Evolutionary conservation across 495 filamentous ascomycete genomes (phyloP), one percentile per base, ranked within the genome.

Genomic region (Zalerion maritima): DNA sequence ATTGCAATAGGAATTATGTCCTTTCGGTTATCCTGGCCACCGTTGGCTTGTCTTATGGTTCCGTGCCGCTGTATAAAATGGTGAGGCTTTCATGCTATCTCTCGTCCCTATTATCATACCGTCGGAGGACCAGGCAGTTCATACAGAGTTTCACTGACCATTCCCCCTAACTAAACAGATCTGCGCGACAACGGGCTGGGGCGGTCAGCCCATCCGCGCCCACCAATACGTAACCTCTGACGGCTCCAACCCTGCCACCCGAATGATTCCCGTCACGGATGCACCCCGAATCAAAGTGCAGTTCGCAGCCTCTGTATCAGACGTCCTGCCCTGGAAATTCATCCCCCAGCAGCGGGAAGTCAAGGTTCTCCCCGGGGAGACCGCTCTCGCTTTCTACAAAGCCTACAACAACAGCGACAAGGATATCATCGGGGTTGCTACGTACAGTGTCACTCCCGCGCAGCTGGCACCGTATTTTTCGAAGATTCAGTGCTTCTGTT

Each of bases 401-500:
- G 91, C 91, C 4, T 93, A 82, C 24, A 99, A 99, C 54, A 75
- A 73, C 37, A 78, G 78, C 43, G 67, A 75, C 18, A 64, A 78
- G 37, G 89, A 96, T 57, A 94, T 99, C 38, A 94, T 99, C 44
- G 91, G 91, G 23, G 82, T 99, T 14, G 91, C 91, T 21, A 99
- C 91, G 6, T 99, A 99, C 51, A 84, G 78, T 50, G 91, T 99
- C 27, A 94, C 84, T 7, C 91, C 91, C 6, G 87, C 72, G 8
- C 91, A 96, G 60, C 82, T 92, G 16, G 87, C 91, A 16, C 87
- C 82, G 3, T 99, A 99, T 48, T 99, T 99, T 53, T 84, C 78
- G 67, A 99, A 99, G 67, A 99, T 99, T 29, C 91, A 99, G 57
- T 99, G 91, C 44, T 99, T 99, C 56, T 99, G 91, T 51, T 99